Conservation (phyloP, 257 asterid genomes). For the Gentiana dahurica region DNA sequence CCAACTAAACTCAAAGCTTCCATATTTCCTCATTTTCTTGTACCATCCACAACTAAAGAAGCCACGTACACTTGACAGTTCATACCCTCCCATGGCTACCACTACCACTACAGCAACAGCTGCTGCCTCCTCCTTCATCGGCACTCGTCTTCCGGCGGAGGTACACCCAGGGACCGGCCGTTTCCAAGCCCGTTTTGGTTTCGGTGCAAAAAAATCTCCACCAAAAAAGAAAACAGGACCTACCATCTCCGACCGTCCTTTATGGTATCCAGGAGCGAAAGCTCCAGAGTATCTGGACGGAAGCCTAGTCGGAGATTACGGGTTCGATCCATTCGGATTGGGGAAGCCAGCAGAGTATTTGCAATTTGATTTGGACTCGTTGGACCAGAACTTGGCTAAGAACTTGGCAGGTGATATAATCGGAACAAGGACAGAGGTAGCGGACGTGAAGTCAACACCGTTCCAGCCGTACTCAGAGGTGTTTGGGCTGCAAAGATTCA, state of each 20-base stretch:
- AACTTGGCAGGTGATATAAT: constrained; percentile 61
- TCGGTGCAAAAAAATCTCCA: constrained; percentile 45
- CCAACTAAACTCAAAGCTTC: constrained; percentile 8
- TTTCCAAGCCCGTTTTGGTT: constrained; percentile 69
- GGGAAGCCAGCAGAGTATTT: constrained; percentile 93
- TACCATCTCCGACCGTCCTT: constrained; percentile 47
- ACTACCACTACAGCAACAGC: constrained; percentile 59
- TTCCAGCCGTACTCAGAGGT: constrained; percentile 89
- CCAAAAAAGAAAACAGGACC: constrained; percentile 34
- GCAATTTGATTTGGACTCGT: constrained; percentile 75
- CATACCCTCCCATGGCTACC: constrained; percentile 2
- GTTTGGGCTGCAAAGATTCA: constrained; percentile 81
- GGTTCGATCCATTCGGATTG: constrained; percentile 86
- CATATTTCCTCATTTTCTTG: not conserved
- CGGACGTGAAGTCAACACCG: constrained; percentile 71
- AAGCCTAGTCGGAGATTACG: constrained; percentile 77
- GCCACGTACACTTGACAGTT: constrained; percentile 1
- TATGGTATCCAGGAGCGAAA: constrained; percentile 85
- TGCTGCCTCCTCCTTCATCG: constrained; percentile 67
- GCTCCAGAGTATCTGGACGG: constrained; percentile 87
- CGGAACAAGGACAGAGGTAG: constrained; percentile 67
- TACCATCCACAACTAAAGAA: constrained; percentile 1
- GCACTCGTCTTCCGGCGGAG: constrained; percentile 65
- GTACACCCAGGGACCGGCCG: constrained; percentile 42
- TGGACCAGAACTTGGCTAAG: constrained; percentile 89